These are phyloP conservation scores for Chrysanthemum lavandulifolium DNA, from an alignment of 129 eudicot species.

Conservation along the genomic window DNA sequence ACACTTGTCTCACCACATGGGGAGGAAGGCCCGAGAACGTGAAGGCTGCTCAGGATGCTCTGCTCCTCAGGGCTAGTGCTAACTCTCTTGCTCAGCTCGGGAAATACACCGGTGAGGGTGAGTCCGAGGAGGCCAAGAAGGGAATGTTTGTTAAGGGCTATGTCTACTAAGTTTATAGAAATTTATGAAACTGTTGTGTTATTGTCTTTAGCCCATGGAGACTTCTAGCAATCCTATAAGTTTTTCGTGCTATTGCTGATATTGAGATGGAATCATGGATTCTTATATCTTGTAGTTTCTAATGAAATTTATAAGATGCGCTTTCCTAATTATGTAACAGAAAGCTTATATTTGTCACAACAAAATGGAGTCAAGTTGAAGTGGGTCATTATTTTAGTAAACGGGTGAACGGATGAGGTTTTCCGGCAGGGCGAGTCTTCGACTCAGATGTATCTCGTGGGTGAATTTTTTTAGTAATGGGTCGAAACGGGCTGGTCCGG, in stretches of 20 bases:
- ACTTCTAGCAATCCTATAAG: conserved; percentile 34
- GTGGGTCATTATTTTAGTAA: no score
- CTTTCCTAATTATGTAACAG: conserved; percentile 14
- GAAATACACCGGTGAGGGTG: conserved; percentile 75
- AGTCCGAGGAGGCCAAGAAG: conserved; percentile 71
- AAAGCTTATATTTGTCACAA: neutral
- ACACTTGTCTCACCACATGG: conserved; percentile 93
- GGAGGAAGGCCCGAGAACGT: conserved; percentile 82
- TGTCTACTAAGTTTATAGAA: conserved; percentile 45
- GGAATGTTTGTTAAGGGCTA: conserved; percentile 78
- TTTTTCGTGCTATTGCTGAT: conserved; percentile 34
- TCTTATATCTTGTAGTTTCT: conserved; percentile 36
- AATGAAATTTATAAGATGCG: conserved; percentile 28
- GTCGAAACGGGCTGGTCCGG: no score
- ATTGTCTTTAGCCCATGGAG: conserved; percentile 30
- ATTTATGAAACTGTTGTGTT: conserved; percentile 31
- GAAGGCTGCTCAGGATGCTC: conserved; percentile 77
- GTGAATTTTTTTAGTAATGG: no score
- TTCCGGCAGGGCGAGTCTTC: no score
- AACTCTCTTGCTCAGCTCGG: conserved; percentile 91
- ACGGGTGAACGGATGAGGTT: no score
- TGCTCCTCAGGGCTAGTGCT: conserved; percentile 67
- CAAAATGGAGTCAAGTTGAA: neutral
- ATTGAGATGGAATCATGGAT: conserved; percentile 40
- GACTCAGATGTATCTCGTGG: no score